Conservation (phyloP, 495 filamentous ascomycete species). For the Hypoxylon intermedium region DNA sequence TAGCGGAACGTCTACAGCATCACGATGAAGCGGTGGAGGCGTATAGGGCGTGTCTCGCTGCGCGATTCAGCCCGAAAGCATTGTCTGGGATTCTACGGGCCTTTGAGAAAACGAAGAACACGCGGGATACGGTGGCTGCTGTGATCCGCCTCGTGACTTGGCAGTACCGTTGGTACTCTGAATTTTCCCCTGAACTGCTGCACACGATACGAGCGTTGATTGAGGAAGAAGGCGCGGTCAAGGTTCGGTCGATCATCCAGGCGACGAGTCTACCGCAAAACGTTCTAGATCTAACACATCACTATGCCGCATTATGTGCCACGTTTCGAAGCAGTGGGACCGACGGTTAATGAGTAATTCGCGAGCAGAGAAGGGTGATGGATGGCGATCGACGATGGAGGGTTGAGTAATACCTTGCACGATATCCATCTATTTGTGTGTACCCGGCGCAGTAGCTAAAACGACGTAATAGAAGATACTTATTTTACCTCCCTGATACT, state of each 20-base stretch:
- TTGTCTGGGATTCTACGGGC: constrained; percentile 81
- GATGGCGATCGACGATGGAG: not conserved
- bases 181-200: constrained; percentile 93
- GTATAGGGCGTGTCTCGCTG: constrained; percentile 80
- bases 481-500: not conserved
- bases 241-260: constrained; percentile 95
- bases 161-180: constrained; percentile 99
- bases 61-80: constrained; percentile 88
- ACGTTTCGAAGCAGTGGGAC: constrained; percentile 94
- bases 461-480: constrained; percentile 14
- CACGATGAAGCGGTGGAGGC: constrained; percentile 88
- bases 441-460: constrained; percentile 7
- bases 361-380: not conserved
- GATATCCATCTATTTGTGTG: constrained; percentile 32
- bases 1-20: constrained; percentile 92
- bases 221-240: constrained; percentile 96
- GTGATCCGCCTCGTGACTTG: constrained; percentile 90
- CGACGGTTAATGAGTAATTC: constrained; percentile 67
- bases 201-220: constrained; percentile 88
- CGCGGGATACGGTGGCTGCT: constrained; percentile 75
- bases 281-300: constrained; percentile 92
- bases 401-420: constrained; percentile 22
- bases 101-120: constrained; percentile 74
- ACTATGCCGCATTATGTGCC: constrained; percentile 92
- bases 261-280: constrained; percentile 91